Base-by-base conservation (phyloP, 2,329 filamentous ascomycete genomes). In the Penicillium verrucosum region DNA sequence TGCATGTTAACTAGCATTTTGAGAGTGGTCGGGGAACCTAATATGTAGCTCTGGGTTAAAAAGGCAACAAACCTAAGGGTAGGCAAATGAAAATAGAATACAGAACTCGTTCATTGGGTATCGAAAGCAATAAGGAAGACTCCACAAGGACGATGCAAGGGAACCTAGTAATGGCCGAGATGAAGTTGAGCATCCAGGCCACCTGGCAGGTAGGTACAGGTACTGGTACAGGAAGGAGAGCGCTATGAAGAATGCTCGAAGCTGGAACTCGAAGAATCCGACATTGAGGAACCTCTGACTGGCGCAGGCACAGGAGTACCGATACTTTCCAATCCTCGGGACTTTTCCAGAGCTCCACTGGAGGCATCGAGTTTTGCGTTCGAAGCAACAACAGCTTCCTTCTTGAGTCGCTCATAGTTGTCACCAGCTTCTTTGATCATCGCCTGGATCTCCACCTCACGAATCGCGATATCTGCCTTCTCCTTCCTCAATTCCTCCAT, bases 371-470 rank as follows among this genome's bases (percentile, higher is more conserved):
- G 64, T 5, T 69, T 62, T 4, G 65, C 57, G 12, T 60, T 67
- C 4, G 66, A 64, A n/a, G 61, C 64, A 36, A 70, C 55, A 2
- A 72, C 75, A 18, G 73, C 75, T 60, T 78, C 76, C 18, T 68
- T 74, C 54, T 81, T 81, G 56, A 88, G 67, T 52, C 78, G 80
- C 65, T 87, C 81, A 69, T 88, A 90, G 60, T 84, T 82, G 58
- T 89, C 85, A 0, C 90, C 92, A 0, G 91, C 90, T 70, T 94
- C 88, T 69, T 91, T 88, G 51, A 97, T 77, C 53, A 95, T 77
- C 21, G 82, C 81, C 73, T 97, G 92, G 0, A 97, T 88, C 72
- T 94, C 89, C 5, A 80, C 82, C 73, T 96, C 89, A 56, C 91
- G 81, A 60, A 82, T 79, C 5, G 82, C 75, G 41, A 96, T 84